Conservation (phyloP, 345 rosid genomes). For the Kernera saxatilis region DNA sequence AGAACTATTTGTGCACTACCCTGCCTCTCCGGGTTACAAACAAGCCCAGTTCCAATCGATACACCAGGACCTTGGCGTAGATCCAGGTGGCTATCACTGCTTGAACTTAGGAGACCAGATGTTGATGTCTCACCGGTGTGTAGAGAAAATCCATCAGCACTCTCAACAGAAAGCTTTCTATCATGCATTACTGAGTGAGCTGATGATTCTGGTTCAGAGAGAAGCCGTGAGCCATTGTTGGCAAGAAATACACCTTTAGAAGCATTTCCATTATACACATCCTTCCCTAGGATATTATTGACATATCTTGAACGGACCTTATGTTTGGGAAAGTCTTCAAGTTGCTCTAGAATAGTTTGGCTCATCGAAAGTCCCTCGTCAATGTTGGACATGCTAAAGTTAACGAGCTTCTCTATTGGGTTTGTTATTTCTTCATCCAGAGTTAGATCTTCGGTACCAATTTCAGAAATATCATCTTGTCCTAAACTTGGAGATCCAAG, state of each 20-base stretch:
- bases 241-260: constrained; percentile 44
- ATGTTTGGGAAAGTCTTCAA: constrained; percentile 78
- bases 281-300: constrained; percentile 41
- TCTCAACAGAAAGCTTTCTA: constrained; percentile 66
- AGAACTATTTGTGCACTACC: constrained; percentile 64
- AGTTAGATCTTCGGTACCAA: constrained; percentile 59
- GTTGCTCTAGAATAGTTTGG: constrained; percentile 86
- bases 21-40: constrained; percentile 37
- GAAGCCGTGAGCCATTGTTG: constrained; percentile 50
- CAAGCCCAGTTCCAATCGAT: constrained; percentile 36
- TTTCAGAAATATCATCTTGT: constrained; percentile 62
- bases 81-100: constrained; percentile 55
- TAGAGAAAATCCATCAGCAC: constrained; percentile 60
- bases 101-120: constrained; percentile 53
- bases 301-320: constrained; percentile 48
- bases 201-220: constrained; percentile 54
- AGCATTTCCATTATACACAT: constrained; percentile 48
- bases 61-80: constrained; percentile 47
- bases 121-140: constrained; percentile 66
- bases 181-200: constrained; percentile 50
- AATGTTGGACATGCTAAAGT: constrained; percentile 85
- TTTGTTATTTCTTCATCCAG: constrained; percentile 73
- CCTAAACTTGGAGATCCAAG: constrained; percentile 74
- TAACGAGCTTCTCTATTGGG: constrained; percentile 82
- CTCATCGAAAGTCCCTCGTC: constrained; percentile 96